Conservation (phyloP, 345 rosid genomes). For the Syzygium aromaticum region DNA sequence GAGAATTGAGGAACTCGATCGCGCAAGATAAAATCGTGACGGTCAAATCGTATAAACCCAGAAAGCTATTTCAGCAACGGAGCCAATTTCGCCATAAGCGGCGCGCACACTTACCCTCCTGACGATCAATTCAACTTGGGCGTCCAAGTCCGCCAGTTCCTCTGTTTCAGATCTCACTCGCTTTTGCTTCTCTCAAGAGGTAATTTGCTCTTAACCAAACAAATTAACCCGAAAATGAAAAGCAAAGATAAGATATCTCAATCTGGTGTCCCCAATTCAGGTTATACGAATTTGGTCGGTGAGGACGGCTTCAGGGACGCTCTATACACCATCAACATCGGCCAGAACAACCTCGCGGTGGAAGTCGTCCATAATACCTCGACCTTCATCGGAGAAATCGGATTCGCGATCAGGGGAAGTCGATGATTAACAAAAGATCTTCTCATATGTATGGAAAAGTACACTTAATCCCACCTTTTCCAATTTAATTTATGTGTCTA, state of each 20-base stretch:
- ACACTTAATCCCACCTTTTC: not conserved
- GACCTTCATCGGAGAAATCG: slow-evolving; percentile 39
- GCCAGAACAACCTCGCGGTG: slow-evolving; percentile 56
- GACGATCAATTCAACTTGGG: slow-evolving; percentile 21
- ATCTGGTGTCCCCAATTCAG: not conserved
- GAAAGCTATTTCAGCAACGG: slow-evolving; percentile 12
- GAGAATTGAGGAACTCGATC: not conserved
- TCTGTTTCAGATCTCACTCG: slow-evolving; percentile 26
- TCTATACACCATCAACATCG: slow-evolving; percentile 51
- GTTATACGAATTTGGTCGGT: slow-evolving; percentile 18
- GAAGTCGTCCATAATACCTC: slow-evolving; percentile 38
- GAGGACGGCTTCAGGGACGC: slow-evolving; percentile 41
- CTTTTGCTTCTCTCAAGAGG: slow-evolving; percentile 19
- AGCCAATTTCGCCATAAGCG: slow-evolving; percentile 27
- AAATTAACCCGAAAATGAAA: not conserved
- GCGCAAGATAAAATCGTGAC: not conserved
- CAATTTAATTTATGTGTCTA: not conserved
- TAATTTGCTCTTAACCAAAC: not conserved
- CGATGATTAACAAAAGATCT: not conserved
- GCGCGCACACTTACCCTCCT: slow-evolving; percentile 22
- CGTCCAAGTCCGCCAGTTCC: slow-evolving; percentile 33
- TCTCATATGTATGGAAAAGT: not conserved
- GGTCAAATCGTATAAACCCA: not conserved
- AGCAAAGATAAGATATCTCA: not conserved
- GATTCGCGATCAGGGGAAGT: slow-evolving; percentile 33